phyloP scores from a whole-genome alignment of 2,329 filamentous ascomycete species.

The Ophiostoma pallidulum region DNA sequence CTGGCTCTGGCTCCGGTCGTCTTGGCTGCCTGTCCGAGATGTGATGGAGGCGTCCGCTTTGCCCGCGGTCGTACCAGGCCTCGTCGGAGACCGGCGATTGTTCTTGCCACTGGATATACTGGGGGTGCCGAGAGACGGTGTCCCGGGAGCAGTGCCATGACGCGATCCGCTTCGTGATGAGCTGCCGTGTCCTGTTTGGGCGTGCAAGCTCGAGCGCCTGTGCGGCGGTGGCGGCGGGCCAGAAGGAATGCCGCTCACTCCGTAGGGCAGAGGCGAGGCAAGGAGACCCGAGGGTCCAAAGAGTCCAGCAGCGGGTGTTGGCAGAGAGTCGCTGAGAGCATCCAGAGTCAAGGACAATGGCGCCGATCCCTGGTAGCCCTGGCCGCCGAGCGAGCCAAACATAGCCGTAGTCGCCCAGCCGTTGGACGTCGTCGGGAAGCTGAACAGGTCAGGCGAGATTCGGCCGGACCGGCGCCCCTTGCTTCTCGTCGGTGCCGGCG shows the following conservation, averaged over 20 bases:
- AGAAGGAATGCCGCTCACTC: slow-evolving; percentile 13
- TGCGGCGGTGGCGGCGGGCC: slow-evolving; percentile 39
- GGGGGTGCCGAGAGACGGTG: slow-evolving; percentile 13
- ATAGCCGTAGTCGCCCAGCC: slow-evolving; percentile 40
- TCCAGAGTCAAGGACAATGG: slow-evolving; percentile 29
- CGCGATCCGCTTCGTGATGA: slow-evolving; percentile 13
- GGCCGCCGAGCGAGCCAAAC: slow-evolving; percentile 33
- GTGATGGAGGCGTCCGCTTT: slow-evolving; percentile 8
- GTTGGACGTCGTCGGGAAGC: slow-evolving; percentile 33
- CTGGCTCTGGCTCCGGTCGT: slow-evolving; percentile 13
- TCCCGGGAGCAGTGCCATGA: slow-evolving; percentile 13
- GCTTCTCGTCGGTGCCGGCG: slow-evolving; percentile 2
- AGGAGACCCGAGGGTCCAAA: slow-evolving; percentile 27
- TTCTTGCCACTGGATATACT: slow-evolving; percentile 13
- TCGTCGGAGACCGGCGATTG: slow-evolving; percentile 20
- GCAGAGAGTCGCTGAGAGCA: slow-evolving; percentile 37
- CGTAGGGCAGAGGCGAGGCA: slow-evolving; percentile 20
- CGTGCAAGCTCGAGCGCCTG: slow-evolving; percentile 44
- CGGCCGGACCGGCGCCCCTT: slow-evolving; percentile 16
- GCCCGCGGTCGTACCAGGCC: slow-evolving; percentile 3
- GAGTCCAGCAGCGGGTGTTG: slow-evolving; percentile 28
- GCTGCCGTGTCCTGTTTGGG: slow-evolving; percentile 28
- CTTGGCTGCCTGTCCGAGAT: slow-evolving; percentile 21
- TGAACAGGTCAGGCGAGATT: slow-evolving; percentile 44
- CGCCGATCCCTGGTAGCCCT: slow-evolving; percentile 23